Evolutionary conservation across 805 yeast species (phyloP).

Genomic region (Naumovozyma castellii): DNA sequence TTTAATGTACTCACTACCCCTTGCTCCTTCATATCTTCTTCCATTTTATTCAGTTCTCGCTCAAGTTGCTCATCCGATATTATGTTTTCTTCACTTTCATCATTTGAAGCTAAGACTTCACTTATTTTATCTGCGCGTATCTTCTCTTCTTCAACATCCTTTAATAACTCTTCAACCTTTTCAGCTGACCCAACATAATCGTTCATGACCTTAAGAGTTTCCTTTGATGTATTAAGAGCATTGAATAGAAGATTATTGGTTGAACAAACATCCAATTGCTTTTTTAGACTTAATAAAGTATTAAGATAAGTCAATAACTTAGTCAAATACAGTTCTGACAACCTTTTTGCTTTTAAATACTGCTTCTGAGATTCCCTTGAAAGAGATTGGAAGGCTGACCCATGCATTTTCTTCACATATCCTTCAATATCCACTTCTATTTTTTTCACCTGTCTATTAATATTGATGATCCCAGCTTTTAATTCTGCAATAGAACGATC

Average conservation of each 20-base stretch:
- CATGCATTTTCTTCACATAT: constrained; percentile 12
- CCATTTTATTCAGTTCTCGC: constrained; percentile 14
- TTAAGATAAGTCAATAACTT: constrained; percentile 27
- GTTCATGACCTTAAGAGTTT: constrained; percentile 32
- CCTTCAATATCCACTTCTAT: constrained; percentile 15
- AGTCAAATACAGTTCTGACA: constrained; percentile 29
- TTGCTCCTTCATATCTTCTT: constrained; percentile 6
- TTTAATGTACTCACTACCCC: neutral
- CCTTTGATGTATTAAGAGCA: constrained; percentile 32
- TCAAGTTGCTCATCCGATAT: constrained; percentile 32
- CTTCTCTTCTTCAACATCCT: constrained; percentile 32
- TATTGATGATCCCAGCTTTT: constrained; percentile 19
- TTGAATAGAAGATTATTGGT: constrained; percentile 33
- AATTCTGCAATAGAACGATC: constrained; percentile 29
- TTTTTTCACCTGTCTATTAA: constrained; percentile 15
- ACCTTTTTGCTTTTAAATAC: constrained; percentile 28
- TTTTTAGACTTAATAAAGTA: constrained; percentile 33
- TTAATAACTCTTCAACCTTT: constrained; percentile 34
- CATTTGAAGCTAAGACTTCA: constrained; percentile 14
- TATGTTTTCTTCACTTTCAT: constrained; percentile 24
- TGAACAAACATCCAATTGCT: constrained; percentile 36
- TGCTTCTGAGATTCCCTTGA: constrained; percentile 26
- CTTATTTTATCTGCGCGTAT: constrained; percentile 33
- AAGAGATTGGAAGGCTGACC: constrained; percentile 15
- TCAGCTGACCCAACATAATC: constrained; percentile 36